These are phyloP conservation scores for Rhodocollybia butyracea DNA, from an alignment of 768 basidiomycete species.

Conservation along the genomic window DNA sequence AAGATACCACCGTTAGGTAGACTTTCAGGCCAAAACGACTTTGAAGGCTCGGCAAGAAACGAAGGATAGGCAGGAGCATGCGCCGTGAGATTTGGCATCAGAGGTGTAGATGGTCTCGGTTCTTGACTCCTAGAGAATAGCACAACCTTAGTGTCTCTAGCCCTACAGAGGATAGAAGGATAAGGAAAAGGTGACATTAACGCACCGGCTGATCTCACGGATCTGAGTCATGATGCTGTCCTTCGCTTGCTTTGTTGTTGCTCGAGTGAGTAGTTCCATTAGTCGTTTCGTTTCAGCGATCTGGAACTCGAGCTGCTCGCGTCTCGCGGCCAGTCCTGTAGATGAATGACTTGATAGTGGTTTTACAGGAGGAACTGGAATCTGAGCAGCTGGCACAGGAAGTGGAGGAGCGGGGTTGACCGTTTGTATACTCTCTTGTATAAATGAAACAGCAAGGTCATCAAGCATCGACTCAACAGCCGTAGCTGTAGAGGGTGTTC, in stretches of 20 bases:
- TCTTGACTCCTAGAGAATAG: conserved; percentile 5
- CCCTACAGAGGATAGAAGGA: conserved; percentile 7
- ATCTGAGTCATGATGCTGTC: conserved; percentile 41
- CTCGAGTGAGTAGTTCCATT: conserved; percentile 42
- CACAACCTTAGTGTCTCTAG: conserved; percentile 5
- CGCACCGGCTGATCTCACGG: conserved; percentile 54
- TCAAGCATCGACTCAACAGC: conserved; percentile 35
- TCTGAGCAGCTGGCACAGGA: conserved; percentile 6
- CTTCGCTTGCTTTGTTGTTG: conserved; percentile 50
- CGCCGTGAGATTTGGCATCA: neutral
- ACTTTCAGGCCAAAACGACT: conserved; percentile 44
- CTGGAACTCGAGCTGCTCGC: conserved; percentile 44
- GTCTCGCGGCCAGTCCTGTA: conserved; percentile 42
- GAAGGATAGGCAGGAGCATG: conserved; percentile 5
- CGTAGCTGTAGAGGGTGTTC: neutral
- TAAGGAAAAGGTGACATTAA: conserved; percentile 16
- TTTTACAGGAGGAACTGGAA: conserved; percentile 9
- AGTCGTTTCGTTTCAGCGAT: conserved; percentile 51
- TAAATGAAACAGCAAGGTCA: conserved; percentile 55
- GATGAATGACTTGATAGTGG: conserved; percentile 1
- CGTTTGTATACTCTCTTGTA: conserved; percentile 52
- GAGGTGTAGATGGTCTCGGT: neutral
- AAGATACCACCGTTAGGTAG: conserved; percentile 39
- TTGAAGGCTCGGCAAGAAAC: conserved; percentile 12
- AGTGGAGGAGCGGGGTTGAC: conserved; percentile 25